Evolutionary conservation across 1,284 basidiomycete genomes (phyloP).

Genomic region (Rhizopogon parksii): DNA sequence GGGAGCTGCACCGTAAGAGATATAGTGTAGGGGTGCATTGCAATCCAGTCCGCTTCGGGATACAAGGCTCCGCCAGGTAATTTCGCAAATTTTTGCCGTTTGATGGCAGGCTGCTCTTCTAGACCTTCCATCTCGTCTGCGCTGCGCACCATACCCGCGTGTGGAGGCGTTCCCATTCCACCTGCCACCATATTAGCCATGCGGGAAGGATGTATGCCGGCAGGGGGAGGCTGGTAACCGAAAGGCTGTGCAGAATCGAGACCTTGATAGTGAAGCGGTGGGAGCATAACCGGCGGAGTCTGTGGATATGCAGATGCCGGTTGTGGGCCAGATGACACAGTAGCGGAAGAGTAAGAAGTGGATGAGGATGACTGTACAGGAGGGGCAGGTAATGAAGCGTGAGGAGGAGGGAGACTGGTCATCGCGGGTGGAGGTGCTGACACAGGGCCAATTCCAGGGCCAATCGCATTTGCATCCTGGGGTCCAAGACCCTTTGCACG

Average conservation of each 20-base stretch:
- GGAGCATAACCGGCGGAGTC: conserved; percentile 70
- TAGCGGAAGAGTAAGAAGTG: conserved; percentile 60
- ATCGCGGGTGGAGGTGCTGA: conserved; percentile 58
- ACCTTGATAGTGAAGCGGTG: conserved; percentile 76
- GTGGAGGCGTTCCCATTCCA: conserved; percentile 35
- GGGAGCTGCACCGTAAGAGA: conserved; percentile 80
- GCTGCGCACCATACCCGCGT: conserved; percentile 60
- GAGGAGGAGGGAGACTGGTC: conserved; percentile 54
- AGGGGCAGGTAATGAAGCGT: conserved; percentile 59
- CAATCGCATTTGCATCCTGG: conserved; percentile 70
- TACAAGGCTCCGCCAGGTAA: conserved; percentile 74
- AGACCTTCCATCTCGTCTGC: conserved; percentile 74
- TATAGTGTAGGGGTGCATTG: conserved; percentile 84
- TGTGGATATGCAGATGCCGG: conserved; percentile 63
- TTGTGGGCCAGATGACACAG: conserved; percentile 73
- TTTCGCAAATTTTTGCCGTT: conserved; percentile 77
- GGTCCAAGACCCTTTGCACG: conserved; percentile 81
- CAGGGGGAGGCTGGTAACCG: conserved; percentile 63
- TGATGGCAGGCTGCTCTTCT: conserved; percentile 67
- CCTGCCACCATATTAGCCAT: conserved; percentile 46
- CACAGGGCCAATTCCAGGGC: conserved; percentile 77
- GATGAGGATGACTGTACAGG: conserved; percentile 40
- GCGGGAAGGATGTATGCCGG: conserved; percentile 43
- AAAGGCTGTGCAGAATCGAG: conserved; percentile 69
- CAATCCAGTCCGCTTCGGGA: conserved; percentile 82